Evolutionary conservation across 2,329 filamentous ascomycete genomes (phyloP).

Genomic region (Thyridium curvatum): DNA sequence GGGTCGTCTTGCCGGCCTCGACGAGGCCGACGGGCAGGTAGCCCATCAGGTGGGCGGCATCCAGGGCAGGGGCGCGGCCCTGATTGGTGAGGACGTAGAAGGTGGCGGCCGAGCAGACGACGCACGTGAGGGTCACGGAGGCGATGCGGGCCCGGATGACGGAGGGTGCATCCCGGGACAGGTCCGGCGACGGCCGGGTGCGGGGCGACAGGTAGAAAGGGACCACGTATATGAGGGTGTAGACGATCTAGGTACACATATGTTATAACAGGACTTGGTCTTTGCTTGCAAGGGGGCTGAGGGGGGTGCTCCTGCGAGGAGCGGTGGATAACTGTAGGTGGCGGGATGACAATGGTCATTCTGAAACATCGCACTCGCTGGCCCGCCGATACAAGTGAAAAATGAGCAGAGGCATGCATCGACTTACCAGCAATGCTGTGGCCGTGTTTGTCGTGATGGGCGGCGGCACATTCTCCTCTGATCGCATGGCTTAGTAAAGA

Average conservation of each 20-base stretch:
- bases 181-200: conserved; percentile 71
- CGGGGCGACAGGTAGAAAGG: conserved; percentile 81
- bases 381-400: conserved; percentile 4
- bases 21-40: conserved; percentile 68
- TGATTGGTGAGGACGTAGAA: conserved; percentile 56
- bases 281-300: too few species aligned
- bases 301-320: background rate
- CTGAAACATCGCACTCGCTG: conserved; percentile 17
- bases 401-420: conserved; percentile 5
- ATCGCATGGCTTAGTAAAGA: conserved; percentile 7
- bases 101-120: conserved; percentile 60
- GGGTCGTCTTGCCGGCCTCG: conserved; percentile 59
- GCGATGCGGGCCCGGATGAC: conserved; percentile 84
- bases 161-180: conserved; percentile 81
- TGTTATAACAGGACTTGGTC: background rate
- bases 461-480: conserved; percentile 23
- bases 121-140: conserved; percentile 70
- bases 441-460: conserved; percentile 32
- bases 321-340: background rate
- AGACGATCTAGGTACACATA: conserved; percentile 51
- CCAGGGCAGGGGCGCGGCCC: conserved; percentile 37
- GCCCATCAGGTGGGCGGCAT: conserved; percentile 65
- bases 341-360: background rate
- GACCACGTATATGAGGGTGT: conserved; percentile 83
- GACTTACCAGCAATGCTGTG: conserved; percentile 26